Conservation (phyloP, 2,329 filamentous ascomycete genomes). For the Thelonectria blattea region DNA sequence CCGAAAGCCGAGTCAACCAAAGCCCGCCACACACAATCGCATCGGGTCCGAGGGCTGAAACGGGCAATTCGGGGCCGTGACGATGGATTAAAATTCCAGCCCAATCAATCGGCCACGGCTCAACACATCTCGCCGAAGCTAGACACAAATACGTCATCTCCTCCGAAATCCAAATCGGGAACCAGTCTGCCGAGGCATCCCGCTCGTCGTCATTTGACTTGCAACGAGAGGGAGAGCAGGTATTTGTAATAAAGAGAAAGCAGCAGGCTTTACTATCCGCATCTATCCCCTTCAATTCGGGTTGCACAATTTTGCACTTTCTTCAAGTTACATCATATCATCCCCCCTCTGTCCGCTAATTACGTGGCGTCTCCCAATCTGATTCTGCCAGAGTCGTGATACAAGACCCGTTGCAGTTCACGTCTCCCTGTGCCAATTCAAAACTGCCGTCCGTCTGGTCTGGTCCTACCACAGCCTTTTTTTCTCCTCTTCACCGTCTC, state of each 20-base stretch:
- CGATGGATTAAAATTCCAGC: not conserved
- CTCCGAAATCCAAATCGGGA: conserved; percentile 28
- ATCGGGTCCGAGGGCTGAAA: conserved; percentile 6
- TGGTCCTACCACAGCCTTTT: conserved; percentile 12
- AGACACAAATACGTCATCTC: conserved; percentile 25
- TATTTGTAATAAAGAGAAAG: no score
- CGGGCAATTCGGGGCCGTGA: conserved; percentile 17
- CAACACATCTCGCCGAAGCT: conserved; percentile 24
- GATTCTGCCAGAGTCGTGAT: not conserved
- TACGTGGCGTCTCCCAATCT: no score
- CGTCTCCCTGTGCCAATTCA: not conserved
- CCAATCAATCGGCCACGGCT: conserved; percentile 26
- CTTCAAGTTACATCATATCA: not conserved
- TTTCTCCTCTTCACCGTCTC: conserved; percentile 3
- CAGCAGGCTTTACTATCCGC: conserved; percentile 12
- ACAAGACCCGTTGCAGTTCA: not conserved
- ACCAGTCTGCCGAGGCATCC: conserved; percentile 32
- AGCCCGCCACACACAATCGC: no score
- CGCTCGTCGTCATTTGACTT: no score
- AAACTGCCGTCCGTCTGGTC: no score
- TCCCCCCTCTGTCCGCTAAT: no score
- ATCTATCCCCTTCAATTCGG: not conserved
- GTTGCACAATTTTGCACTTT: not conserved
- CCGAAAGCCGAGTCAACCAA: no score
- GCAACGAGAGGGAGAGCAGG: no score